phyloP scores from a whole-genome alignment of 768 basidiomycete species.

The Dentipellis fragilis region DNA sequence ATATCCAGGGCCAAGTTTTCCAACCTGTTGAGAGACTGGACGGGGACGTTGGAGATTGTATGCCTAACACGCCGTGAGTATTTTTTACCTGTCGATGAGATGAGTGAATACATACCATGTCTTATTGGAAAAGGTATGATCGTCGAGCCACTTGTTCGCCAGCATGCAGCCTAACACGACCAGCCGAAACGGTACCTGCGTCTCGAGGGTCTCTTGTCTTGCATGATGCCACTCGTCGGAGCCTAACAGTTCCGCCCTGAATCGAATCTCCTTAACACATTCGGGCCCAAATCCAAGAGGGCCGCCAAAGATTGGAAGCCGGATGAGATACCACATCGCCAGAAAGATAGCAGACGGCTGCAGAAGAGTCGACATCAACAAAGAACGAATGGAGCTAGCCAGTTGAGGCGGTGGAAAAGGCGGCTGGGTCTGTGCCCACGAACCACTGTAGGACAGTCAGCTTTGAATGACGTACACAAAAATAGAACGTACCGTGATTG shows the following conservation, averaged over 20 bases:
- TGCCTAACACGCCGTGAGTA: slow-evolving; percentile 39
- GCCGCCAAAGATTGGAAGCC: slow-evolving; percentile 60
- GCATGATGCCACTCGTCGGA: slow-evolving; percentile 25
- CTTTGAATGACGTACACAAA: neutral
- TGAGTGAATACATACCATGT: slow-evolving; percentile 49
- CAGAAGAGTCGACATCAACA: slow-evolving; percentile 68
- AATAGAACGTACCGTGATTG: slow-evolving; percentile 41
- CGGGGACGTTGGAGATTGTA: slow-evolving; percentile 67
- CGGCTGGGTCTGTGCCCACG: slow-evolving; percentile 27
- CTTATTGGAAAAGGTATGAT: slow-evolving; percentile 84
- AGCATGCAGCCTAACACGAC: slow-evolving; percentile 77
- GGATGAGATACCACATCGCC: slow-evolving; percentile 75
- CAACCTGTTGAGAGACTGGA: slow-evolving; percentile 58
- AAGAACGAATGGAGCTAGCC: slow-evolving; percentile 53
- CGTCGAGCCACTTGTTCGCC: slow-evolving; percentile 83
- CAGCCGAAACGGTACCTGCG: slow-evolving; percentile 59
- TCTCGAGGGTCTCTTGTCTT: slow-evolving; percentile 42
- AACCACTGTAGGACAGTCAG: slow-evolving; percentile 3
- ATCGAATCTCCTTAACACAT: slow-evolving; percentile 47
- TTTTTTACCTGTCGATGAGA: too few relatives aligned
- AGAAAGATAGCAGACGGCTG: slow-evolving; percentile 76
- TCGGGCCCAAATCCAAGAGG: slow-evolving; percentile 40
- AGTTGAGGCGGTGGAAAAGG: slow-evolving; percentile 42
- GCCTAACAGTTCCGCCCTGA: slow-evolving; percentile 55
- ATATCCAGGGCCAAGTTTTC: slow-evolving; percentile 65